These are phyloP conservation scores for Mollisia scopiformis DNA, from an alignment of 2,329 filamentous ascomycete genomes.

Conservation along the genomic window DNA sequence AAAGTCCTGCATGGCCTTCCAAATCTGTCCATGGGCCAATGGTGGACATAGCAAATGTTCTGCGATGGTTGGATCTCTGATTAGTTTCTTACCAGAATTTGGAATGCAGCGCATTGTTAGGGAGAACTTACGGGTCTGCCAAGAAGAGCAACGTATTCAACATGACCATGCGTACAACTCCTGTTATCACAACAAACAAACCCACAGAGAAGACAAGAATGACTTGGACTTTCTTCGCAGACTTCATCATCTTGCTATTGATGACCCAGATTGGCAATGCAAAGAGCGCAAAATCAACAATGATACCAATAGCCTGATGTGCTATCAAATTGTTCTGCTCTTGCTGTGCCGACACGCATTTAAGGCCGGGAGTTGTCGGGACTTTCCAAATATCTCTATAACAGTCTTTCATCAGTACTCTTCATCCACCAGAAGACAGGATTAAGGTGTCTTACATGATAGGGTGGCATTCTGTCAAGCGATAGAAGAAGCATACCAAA, in stretches of 20 bases:
- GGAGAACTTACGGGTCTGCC: slow-evolving; percentile 5
- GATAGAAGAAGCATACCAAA: slow-evolving; percentile 16
- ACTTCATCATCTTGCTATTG: slow-evolving; percentile 40
- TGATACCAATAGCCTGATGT: slow-evolving; percentile 37
- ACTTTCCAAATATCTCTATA: slow-evolving; percentile 14
- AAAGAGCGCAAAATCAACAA: slow-evolving; percentile 41
- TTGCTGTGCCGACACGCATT: slow-evolving; percentile 31
- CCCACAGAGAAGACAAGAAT: slow-evolving; percentile 43
- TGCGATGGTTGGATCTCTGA: background rate
- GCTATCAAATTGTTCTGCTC: slow-evolving; percentile 39
- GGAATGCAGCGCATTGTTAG: background rate
- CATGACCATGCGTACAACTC: slow-evolving; percentile 41
- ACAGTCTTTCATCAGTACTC: background rate
- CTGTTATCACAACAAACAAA: slow-evolving; percentile 40
- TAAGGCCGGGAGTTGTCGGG: slow-evolving; percentile 18
- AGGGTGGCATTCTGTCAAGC: slow-evolving; percentile 17
- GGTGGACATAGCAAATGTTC: slow-evolving; percentile 12
- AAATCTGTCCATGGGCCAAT: slow-evolving; percentile 30
- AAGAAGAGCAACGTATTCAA: slow-evolving; percentile 9
- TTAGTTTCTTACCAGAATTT: background rate
- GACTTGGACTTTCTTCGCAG: slow-evolving; percentile 38
- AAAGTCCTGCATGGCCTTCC: slow-evolving; percentile 46
- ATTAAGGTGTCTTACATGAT: slow-evolving; percentile 7
- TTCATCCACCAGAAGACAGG: background rate
- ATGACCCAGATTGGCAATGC: slow-evolving; percentile 43